Evolutionary conservation across 2,329 filamentous ascomycete species (phyloP).

Genomic region (Sporothrix humicola): DNA sequence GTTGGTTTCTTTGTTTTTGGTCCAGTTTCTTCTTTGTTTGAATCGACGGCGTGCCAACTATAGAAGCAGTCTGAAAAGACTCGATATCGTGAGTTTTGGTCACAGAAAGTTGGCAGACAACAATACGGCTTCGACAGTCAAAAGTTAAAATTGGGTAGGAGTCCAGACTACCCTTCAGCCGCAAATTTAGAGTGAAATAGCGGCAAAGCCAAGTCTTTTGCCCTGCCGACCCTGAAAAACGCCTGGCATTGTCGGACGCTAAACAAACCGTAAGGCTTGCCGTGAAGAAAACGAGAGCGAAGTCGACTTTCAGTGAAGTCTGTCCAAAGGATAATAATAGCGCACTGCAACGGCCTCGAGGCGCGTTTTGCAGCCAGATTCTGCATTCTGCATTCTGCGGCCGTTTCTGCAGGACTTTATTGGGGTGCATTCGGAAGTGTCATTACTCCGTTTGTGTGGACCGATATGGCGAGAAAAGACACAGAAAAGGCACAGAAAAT

Average conservation of each 20-base stretch:
- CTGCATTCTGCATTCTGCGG: no score
- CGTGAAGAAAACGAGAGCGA: background rate
- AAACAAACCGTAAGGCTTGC: slow-evolving; percentile 12
- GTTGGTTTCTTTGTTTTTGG: background rate
- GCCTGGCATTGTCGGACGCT: slow-evolving; percentile 17
- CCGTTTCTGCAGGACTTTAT: no score
- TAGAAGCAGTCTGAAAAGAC: no score
- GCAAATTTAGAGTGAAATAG: slow-evolving; percentile 20
- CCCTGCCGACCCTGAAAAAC: slow-evolving; percentile 8
- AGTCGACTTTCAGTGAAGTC: background rate
- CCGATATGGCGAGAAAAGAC: no score
- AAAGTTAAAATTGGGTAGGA: background rate
- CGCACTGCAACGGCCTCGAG: background rate
- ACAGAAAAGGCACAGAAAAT: no score
- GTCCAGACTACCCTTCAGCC: background rate
- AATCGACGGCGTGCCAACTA: background rate
- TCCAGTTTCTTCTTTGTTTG: background rate
- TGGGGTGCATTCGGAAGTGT: no score
- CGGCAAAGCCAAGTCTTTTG: slow-evolving; percentile 18
- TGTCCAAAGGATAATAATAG: slow-evolving; percentile 1
- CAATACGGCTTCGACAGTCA: no score
- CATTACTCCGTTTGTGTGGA: no score
- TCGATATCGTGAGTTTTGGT: no score
- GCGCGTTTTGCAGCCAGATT: background rate
- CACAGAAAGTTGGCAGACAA: no score